Evolutionary conservation across 164 flowering plant species (phyloP), one percentile per base, ranked within the genome.

Genomic region (Vitis vinifera): DNA sequence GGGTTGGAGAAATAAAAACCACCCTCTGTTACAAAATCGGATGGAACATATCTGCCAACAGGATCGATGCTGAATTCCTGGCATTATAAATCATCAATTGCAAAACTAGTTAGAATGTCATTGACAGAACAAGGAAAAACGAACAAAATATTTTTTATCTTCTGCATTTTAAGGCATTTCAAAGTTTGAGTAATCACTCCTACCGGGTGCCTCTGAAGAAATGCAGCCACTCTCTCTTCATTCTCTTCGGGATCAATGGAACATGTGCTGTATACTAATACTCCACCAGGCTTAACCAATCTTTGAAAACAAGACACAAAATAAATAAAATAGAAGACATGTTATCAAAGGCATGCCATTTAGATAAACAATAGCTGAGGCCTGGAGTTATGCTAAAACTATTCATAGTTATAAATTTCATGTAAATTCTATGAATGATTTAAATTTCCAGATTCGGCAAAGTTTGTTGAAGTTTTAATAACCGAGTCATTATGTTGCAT

Each of bases 191-290:
- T 3, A 27, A 14, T 27, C 53, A 37, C 19, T 49, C 86, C 74
- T 79, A 94, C 98, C 31, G 84, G 92, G 75, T 91, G 97, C 71
- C 89, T 79, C 59, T 62, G 75, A 74, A 92, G 92, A 85, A 94
- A 94, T 59, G 94, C 90, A 50, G 79, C 82, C 27, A 94, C 86
- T 73, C 98, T 80, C 72, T 89, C 93, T 68, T 91, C 93, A 70
- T 94, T 94, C 71, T 94, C 97, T 70, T 78, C 89, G n/a, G 93
- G 95, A 81, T 94, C 97, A 72, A 94, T 89, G 49, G 98, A 92
- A 78, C 98, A 94, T 47, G 97, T 92, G 75, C 98, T 92, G 72
- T 94, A 94, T 59, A 94, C 83, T 44, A 94, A 80, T 23, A 91
- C 77, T 31, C 98, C 98, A 64, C 92, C 93, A 44, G 90, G 87